phyloP scores from a whole-genome alignment of 169 alveolate genomes.

The Plasmodium vivax region DNA sequence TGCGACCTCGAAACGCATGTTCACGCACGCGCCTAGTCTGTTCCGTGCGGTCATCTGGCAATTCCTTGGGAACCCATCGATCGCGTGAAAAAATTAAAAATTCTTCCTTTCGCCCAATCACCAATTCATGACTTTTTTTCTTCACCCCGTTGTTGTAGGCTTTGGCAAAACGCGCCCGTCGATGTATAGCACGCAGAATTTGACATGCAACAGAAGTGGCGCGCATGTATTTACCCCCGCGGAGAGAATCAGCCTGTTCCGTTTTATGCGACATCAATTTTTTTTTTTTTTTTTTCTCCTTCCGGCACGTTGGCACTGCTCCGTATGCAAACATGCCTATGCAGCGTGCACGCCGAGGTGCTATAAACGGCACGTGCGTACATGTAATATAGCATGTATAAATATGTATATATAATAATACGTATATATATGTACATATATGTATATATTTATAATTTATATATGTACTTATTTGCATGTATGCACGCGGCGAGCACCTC shows the following conservation, averaged over 20 bases:
- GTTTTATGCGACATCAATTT: slow-evolving; percentile 67
- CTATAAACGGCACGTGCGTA: background rate
- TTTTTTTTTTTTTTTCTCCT: slow-evolving; percentile 5
- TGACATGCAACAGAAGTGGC: background rate
- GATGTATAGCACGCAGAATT: background rate
- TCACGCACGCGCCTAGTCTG: background rate
- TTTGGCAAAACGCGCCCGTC: background rate
- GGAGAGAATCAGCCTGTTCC: slow-evolving; percentile 16
- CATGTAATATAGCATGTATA: background rate
- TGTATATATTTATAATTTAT: background rate
- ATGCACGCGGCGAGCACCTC: background rate
- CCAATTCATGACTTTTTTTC: background rate
- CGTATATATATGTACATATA: background rate
- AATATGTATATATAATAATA: background rate
- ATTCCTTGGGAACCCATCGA: background rate
- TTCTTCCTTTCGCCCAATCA: background rate
- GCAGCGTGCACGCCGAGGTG: background rate
- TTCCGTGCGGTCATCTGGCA: background rate
- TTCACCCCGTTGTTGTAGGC: background rate
- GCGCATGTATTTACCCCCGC: background rate
- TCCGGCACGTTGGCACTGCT: background rate
- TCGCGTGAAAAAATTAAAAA: background rate
- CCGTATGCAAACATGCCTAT: background rate
- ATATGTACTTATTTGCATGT: background rate
- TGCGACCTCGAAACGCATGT: background rate